Evolutionary conservation across 306 rosid species (phyloP).

Genomic region (Cucurbita argyrosperma): DNA sequence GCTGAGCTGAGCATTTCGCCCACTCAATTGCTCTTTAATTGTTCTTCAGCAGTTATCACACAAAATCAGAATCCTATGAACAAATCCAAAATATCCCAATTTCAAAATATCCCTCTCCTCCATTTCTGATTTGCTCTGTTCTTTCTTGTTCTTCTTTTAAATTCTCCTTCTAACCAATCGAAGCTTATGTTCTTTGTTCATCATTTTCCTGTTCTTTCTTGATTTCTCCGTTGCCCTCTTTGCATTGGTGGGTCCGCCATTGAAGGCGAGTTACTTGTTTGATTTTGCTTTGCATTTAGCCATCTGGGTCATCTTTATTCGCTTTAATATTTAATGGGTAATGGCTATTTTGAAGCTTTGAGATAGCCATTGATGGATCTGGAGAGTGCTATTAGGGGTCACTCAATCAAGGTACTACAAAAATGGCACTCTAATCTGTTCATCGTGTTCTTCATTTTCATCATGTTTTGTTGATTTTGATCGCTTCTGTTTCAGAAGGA

Average conservation of each 20-base stretch:
- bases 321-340: conserved; percentile 13
- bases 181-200: conserved; percentile 5
- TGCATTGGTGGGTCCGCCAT: conserved; percentile 22
- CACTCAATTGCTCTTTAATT: conserved; percentile 1
- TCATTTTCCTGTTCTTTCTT: conserved; percentile 29
- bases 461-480: background rate
- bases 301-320: conserved; percentile 18
- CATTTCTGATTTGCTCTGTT: background rate
- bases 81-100: background rate
- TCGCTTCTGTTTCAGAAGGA: conserved; percentile 38
- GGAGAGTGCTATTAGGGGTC: conserved; percentile 40
- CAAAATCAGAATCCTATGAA: background rate
- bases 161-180: background rate
- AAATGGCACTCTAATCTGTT: conserved; percentile 1
- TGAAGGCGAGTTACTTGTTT: background rate
- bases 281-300: conserved; percentile 8
- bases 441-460: background rate
- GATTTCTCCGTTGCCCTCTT: conserved; percentile 20
- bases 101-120: background rate
- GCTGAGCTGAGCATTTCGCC: conserved; percentile 1
- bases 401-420: conserved; percentile 49
- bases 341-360: conserved; percentile 24
- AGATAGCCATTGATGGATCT: conserved; percentile 48
- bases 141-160: background rate
- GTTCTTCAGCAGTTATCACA: background rate